Evolutionary conservation across 164 flowering plant genomes (phyloP).

Genomic region (Cinnamomum micranthum): DNA sequence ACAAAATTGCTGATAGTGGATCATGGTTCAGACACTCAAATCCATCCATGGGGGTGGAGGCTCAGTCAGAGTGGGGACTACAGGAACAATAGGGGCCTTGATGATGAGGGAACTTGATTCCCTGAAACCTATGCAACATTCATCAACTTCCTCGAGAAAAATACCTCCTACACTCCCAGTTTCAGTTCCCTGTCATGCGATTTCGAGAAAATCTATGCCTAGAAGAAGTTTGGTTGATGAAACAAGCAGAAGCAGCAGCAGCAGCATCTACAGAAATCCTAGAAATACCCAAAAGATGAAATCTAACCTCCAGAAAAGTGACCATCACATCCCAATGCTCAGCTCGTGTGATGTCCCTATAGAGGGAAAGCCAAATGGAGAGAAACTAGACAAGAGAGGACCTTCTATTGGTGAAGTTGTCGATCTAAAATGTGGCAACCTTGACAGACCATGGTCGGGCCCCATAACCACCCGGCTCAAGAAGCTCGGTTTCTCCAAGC

Average conservation of each 20-base stretch:
- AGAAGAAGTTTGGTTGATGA: slow-evolving; percentile 38
- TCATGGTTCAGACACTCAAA: slow-evolving; percentile 70
- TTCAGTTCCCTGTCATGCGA: slow-evolving; percentile 32
- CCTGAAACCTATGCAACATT: slow-evolving; percentile 26
- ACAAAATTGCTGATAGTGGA: not conserved
- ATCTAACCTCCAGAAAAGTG: slow-evolving; percentile 19
- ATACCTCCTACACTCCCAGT: slow-evolving; percentile 27
- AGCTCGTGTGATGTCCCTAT: slow-evolving; percentile 32
- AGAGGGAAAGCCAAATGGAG: slow-evolving; percentile 52
- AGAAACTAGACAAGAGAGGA: slow-evolving; percentile 43
- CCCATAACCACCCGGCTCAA: slow-evolving; percentile 60
- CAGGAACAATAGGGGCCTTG: slow-evolving; percentile 72
- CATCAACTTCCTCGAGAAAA: slow-evolving; percentile 18
- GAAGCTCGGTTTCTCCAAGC: slow-evolving; percentile 83
- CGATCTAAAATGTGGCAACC: slow-evolving; percentile 71
- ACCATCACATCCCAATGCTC: slow-evolving; percentile 59
- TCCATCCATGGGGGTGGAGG: slow-evolving; percentile 73
- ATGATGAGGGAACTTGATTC: slow-evolving; percentile 76
- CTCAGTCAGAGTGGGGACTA: slow-evolving; percentile 69
- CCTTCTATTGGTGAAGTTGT: slow-evolving; percentile 64
- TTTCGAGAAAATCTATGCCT: slow-evolving; percentile 31
- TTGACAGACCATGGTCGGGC: slow-evolving; percentile 55
- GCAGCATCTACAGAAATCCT: slow-evolving; percentile 18
- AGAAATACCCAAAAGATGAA: slow-evolving; percentile 37
- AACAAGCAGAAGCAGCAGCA: slow-evolving; percentile 35